Base-by-base conservation (phyloP, 2,329 filamentous ascomycete species). In the Ciborinia camelliae region DNA sequence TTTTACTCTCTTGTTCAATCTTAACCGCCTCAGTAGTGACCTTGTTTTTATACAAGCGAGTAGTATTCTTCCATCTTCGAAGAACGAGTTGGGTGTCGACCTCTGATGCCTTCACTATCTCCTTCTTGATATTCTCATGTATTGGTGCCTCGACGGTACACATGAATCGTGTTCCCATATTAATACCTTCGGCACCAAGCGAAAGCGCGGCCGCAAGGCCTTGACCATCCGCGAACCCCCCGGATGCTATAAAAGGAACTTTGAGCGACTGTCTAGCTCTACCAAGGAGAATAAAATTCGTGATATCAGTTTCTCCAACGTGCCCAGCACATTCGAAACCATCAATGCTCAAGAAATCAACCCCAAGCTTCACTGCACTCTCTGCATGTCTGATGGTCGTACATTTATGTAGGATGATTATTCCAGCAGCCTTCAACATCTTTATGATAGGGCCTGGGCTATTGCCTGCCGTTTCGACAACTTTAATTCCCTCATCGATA, bases 141-240 rank as follows among this genome's bases (percentile, higher is more conserved):
- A 99, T 90, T 0, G 95, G 95, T 20, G 93, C 88, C 79, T 98
- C 95, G 52, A 94, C 82, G 0, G 95, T 98, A 80, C 90, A 94
- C 91, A 99, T 96, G 81, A 98, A 99, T 50, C 95, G 84, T 12
- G 95, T 99, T 65, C 95, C 95, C 95, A 99, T 99, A 80, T 99
- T 99, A 79, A 98, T 88, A 68, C 95, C 95, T 76, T 91, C 91
- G 0, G 95, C 95, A 43, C 95, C 95, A 15, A 99, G 84, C 48
- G 89, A 89, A 71, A 99, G 81, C 9, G 95, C 95, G 2, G 94
- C 95, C 0, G 95, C 95, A 26, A 99, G 84, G 4, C 95, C 95
- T 73, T 96, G 86, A 0, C 95, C 95, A 76, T 99, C 95, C 15
- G 92, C 94, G 75, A 99, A 98, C 2, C 95, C 95, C 64, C 95